A percentile compares a stretch with the other conserved stretches of the same genome.
These are phyloP conservation scores for Hypoxylon sp. DNA, from an alignment of 2,329 filamentous ascomycete genomes.

Conservation along the genomic window DNA sequence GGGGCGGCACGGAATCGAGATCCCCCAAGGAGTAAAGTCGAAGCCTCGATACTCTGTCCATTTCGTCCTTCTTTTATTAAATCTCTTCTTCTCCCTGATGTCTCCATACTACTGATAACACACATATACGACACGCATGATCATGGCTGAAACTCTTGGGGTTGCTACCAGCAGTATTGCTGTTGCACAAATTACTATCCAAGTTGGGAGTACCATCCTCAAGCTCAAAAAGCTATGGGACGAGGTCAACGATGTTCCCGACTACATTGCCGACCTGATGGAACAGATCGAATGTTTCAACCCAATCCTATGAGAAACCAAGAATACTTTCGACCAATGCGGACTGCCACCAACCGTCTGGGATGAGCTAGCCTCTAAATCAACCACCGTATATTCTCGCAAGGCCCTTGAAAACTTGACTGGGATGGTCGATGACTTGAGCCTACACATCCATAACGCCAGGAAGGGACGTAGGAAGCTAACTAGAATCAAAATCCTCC, in stretches of 20 bases:
- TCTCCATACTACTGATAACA: not conserved
- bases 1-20: constrained; percentile 3
- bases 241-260: constrained; percentile 49
- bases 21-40: not conserved
- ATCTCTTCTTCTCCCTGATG: not conserved
- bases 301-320: constrained; percentile 45
- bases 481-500: constrained; percentile 31
- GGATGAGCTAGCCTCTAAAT: constrained; percentile 32
- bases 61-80: not conserved
- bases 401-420: constrained; percentile 44
- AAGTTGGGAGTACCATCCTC: constrained; percentile 44
- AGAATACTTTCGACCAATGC: constrained; percentile 31
- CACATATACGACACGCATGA: not conserved
- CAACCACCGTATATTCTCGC: constrained; percentile 44
- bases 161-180: constrained; percentile 49
- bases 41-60: constrained; percentile 1
- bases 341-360: constrained; percentile 32
- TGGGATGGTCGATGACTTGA: constrained; percentile 43
- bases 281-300: constrained; percentile 50
- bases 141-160: constrained; percentile 50
- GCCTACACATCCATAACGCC: constrained; percentile 26
- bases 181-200: constrained; percentile 44
- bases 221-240: constrained; percentile 50
- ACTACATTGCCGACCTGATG: constrained; percentile 47
- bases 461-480: constrained; percentile 18